Conservation (phyloP, 257 asterid species). For the Paulownia fortunei region DNA sequence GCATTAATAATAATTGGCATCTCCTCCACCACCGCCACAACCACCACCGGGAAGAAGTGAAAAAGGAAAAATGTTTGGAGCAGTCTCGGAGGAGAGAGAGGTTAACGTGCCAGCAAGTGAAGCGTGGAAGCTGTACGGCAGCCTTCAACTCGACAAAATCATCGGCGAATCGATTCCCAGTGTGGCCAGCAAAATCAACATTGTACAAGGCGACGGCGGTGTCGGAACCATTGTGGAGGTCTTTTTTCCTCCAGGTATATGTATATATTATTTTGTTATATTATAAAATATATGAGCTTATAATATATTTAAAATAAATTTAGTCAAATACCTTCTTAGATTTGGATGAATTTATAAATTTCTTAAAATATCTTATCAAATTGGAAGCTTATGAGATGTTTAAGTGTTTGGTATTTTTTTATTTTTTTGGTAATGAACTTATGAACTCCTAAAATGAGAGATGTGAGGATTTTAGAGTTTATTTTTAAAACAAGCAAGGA, state of each 20-base stretch:
- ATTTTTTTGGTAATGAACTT: too few relatives aligned
- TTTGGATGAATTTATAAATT: too few relatives aligned
- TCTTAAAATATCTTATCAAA: too few relatives aligned
- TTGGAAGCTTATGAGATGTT: too few relatives aligned
- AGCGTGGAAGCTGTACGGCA: slow-evolving; percentile 68
- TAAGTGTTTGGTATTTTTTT: too few relatives aligned
- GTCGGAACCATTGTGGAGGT: slow-evolving; percentile 56
- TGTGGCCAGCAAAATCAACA: slow-evolving; percentile 40
- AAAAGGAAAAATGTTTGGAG: slow-evolving; percentile 34
- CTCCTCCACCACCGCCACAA: neutral
- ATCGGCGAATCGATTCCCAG: slow-evolving; percentile 40
- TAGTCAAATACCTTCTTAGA: too few relatives aligned
- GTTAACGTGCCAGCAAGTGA: slow-evolving; percentile 56
- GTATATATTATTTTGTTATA: too few relatives aligned
- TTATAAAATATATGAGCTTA: too few relatives aligned
- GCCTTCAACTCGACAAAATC: slow-evolving; percentile 43
- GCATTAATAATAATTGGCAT: neutral
- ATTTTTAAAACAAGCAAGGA: too few relatives aligned
- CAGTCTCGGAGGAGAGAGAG: slow-evolving; percentile 44
- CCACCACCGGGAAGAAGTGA: neutral
- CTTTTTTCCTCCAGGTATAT: slow-evolving; percentile 47
- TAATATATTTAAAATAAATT: too few relatives aligned
- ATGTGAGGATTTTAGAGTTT: too few relatives aligned
- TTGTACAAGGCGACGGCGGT: slow-evolving; percentile 63
- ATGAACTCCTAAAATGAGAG: too few relatives aligned